Evolutionary conservation across 768 basidiomycete genomes (phyloP).

Genomic region (Termitomyces sp.): DNA sequence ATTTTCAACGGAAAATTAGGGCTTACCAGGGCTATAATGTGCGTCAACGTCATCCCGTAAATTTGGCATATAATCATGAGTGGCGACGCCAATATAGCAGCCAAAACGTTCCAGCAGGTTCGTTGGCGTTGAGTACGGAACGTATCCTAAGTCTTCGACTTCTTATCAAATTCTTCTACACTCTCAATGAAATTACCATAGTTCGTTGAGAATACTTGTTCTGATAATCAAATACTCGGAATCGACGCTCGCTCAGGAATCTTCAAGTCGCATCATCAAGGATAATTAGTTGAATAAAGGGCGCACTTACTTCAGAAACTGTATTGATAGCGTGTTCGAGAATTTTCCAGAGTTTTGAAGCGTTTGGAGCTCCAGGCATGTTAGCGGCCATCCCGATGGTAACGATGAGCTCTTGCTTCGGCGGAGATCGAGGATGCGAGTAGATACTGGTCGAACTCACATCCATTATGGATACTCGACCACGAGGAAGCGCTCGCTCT

Average conservation of each 20-base stretch:
- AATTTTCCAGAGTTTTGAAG: conserved; percentile 50
- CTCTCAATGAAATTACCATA: conserved; percentile 66
- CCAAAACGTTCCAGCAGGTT: conserved; percentile 53
- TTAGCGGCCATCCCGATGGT: conserved; percentile 69
- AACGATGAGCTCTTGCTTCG: conserved; percentile 51
- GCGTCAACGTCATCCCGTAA: conserved; percentile 57
- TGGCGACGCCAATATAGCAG: conserved; percentile 64
- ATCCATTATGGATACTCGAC: conserved; percentile 15
- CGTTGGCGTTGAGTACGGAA: conserved; percentile 48
- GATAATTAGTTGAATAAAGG: neutral
- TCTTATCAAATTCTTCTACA: conserved; percentile 58
- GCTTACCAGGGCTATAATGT: conserved; percentile 63
- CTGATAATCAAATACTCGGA: conserved; percentile 39
- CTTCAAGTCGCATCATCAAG: conserved; percentile 26
- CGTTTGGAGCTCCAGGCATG: conserved; percentile 47
- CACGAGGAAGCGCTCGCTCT: conserved; percentile 26
- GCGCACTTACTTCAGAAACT: conserved; percentile 41
- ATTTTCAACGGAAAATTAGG: neutral
- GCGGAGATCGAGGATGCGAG: conserved; percentile 1
- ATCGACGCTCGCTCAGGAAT: conserved; percentile 59
- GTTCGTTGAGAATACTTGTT: conserved; percentile 27
- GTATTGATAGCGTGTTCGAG: conserved; percentile 54
- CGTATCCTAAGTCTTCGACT: conserved; percentile 63
- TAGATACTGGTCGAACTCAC: conserved; percentile 10
- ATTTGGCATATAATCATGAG: conserved; percentile 66